These are phyloP conservation scores for Posidonia oceanica DNA, from an alignment of 116 monocot species.

Conservation along the genomic window DNA sequence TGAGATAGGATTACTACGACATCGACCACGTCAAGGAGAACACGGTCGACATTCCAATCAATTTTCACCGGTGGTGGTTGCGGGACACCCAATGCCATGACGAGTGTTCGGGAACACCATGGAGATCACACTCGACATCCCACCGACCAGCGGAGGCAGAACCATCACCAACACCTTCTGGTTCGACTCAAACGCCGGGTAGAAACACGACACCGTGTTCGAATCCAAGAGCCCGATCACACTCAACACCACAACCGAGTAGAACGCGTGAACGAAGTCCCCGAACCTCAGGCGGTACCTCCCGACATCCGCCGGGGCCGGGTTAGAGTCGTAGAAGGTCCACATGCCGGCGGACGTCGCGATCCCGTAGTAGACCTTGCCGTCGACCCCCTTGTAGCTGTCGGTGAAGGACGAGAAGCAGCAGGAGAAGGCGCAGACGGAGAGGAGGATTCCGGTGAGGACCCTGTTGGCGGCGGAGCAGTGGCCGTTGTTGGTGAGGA, in stretches of 20 bases:
- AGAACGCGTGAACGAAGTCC: conserved; percentile 46
- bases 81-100: conserved; percentile 55
- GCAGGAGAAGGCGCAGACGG: conserved; percentile 35
- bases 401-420: conserved; percentile 62
- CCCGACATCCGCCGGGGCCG: neutral
- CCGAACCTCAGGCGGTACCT: conserved; percentile 35
- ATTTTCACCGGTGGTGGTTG: too few species aligned
- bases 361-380: conserved; percentile 46
- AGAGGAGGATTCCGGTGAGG: conserved; percentile 26
- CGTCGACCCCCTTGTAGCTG: conserved; percentile 36
- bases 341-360: conserved; percentile 34
- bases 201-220: too few species aligned
- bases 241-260: conserved; percentile 41
- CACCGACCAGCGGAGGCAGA: conserved; percentile 36
- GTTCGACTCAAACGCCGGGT: too few species aligned
- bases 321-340: conserved; percentile 23
- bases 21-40: too few species aligned
- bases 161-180: conserved; percentile 25
- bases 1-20: too few species aligned
- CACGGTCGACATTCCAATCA: too few species aligned
- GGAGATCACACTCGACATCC: conserved; percentile 22
- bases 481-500: too few species aligned
- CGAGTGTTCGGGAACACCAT: conserved; percentile 48
- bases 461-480: conserved; percentile 23
- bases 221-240: too few species aligned